Base-by-base conservation (phyloP, 1,284 basidiomycete genomes). In the Phenoliferia sp. region DNA sequence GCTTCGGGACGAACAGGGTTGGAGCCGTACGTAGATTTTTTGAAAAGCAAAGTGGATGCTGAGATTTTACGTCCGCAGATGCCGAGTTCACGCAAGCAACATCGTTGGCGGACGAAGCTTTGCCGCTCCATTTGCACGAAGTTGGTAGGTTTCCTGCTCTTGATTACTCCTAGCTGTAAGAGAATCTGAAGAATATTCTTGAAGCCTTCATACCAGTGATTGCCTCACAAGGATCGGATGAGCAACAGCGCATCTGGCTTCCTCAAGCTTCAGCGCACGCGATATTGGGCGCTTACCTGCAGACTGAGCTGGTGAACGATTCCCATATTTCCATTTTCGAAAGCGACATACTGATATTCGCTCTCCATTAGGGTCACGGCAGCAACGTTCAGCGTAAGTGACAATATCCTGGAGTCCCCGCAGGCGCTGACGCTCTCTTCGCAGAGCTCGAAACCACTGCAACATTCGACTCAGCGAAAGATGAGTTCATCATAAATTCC, bases 401-500 rank as follows among this genome's bases (percentile, higher is more conserved):
- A 26, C 17, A 6, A 0, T 32, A 7, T 19, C 17, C 2, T 10
- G 39, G 12, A 2, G n/a, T n/a, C n/a, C n/a, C n/a, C n/a, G n/a
- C n/a, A n/a, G n/a, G n/a, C 26, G 29, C 22, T 31, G 31, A 56
- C n/a, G 7, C 0, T 28, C 12, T 28, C 4, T 2, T 9, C 65
- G 31, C 58, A 70, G 68, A 68, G 3, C 81, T 92, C 33, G 90
- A 92, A 78, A 92, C 90, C 0, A 90, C 87, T 0, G 88, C 89
- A 6, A 90, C 87, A 0, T 92, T 87, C 78, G 80, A 89, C 36
- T 84, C 85, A 0, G 82, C 83, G n/a, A 85, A 84, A 0, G 80
- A 85, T 67, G 86, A 89, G 74, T 92, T 92, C 71, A 85, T 89
- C 64, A 85, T 92, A 39, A 83, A 91, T 77, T 88, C 88, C 0